phyloP scores from a whole-genome alignment of 352 stramenopile genomes.

The Bremia lactucae region DNA sequence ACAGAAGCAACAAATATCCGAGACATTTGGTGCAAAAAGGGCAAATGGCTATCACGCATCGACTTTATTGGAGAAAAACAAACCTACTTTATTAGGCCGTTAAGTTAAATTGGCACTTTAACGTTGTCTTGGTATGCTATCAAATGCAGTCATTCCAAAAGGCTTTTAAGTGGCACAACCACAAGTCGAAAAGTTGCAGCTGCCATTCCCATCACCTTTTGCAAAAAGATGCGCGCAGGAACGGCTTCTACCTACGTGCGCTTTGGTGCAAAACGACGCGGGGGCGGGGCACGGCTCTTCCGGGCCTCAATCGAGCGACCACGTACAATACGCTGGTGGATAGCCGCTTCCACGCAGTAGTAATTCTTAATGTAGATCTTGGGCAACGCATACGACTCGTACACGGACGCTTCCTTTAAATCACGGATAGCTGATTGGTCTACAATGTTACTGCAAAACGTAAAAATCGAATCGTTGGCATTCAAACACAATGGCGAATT shows the following conservation, averaged over 20 bases:
- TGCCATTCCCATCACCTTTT: too few relatives aligned
- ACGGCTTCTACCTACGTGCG: constrained; percentile 35
- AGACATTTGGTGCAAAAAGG: too few relatives aligned
- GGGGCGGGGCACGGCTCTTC: constrained; percentile 90
- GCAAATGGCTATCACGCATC: too few relatives aligned
- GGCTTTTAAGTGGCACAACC: too few relatives aligned
- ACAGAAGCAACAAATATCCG: too few relatives aligned
- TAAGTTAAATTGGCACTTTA: too few relatives aligned
- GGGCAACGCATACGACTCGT: constrained; percentile 97
- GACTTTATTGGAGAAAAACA: too few relatives aligned
- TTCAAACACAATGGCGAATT: background rate
- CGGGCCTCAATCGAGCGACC: constrained; percentile 89
- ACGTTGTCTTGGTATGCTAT: too few relatives aligned
- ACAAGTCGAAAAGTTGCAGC: too few relatives aligned
- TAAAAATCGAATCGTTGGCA: too few relatives aligned
- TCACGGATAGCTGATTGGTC: constrained; percentile 97
- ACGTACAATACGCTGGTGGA: constrained; percentile 99
- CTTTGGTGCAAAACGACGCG: constrained; percentile 68
- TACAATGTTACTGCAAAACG: constrained; percentile 90
- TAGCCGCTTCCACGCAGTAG: constrained; percentile 98
- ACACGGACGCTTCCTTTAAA: constrained; percentile 96
- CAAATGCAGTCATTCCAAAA: too few relatives aligned
- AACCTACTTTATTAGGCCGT: too few relatives aligned
- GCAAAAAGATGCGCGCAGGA: background rate
- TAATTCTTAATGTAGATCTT: constrained; percentile 99